phyloP scores from a whole-genome alignment of 371 early-diverging fungal genomes.

The Phascolomyces articulosus region DNA sequence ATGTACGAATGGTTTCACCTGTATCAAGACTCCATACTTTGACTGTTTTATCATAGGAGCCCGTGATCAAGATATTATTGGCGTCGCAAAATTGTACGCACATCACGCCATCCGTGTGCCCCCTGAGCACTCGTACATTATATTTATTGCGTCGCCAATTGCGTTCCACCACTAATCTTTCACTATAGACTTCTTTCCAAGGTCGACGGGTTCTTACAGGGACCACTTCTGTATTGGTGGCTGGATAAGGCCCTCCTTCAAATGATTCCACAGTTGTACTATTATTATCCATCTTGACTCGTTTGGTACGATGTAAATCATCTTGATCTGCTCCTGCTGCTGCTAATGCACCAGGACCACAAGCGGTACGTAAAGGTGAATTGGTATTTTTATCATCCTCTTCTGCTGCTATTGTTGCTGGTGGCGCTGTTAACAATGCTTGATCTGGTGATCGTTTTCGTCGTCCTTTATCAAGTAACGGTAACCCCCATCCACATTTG shows the following conservation, averaged over 20 bases:
- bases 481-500: constrained; percentile 96
- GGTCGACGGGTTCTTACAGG: constrained; percentile 39
- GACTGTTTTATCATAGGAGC: constrained; percentile 83
- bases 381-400: no score
- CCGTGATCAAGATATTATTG: constrained; percentile 73
- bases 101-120: constrained; percentile 89
- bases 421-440: not conserved
- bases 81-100: constrained; percentile 86
- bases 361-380: constrained; percentile 22
- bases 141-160: constrained; percentile 86
- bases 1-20: constrained; percentile 65
- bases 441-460: constrained; percentile 2
- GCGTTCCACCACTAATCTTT: constrained; percentile 79
- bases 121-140: constrained; percentile 56
- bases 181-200: constrained; percentile 87
- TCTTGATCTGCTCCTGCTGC: not conserved
- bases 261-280: constrained; percentile 1
- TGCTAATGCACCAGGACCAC: constrained; percentile 15
- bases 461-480: constrained; percentile 59
- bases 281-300: not conserved
- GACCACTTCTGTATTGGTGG: not conserved
- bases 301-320: constrained; percentile 1
- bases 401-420: not conserved
- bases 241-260: constrained; percentile 5
- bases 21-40: constrained; percentile 85